Base-by-base conservation (phyloP, 345 rosid species). In the Syzygium jambos region DNA sequence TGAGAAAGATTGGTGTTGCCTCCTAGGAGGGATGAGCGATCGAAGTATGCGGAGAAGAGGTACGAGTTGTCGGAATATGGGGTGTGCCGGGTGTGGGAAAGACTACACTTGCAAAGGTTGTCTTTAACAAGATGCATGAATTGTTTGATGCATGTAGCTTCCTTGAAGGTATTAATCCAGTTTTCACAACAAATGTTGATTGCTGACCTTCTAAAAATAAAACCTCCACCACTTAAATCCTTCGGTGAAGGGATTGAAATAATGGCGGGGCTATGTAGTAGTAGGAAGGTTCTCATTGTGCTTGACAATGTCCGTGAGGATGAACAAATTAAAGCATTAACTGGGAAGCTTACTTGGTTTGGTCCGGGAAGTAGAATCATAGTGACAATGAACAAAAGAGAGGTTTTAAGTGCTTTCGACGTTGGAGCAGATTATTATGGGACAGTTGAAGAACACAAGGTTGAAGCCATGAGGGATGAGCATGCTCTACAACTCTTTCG, bases 101-200 rank as follows among this genome's bases (percentile, higher is more conserved):
- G 85, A 90, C 90, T 11, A 88, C 92, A 11, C 85, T 90, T 84
- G 91, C 89, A 0, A 16, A 52, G 43, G 73, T 56, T 61, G 54
- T 88, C 10, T 85, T 3, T 16, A 82, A 86, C n/a, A 21, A 43
- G 12, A 27, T 85, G 5, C 49, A 3, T 51, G 1, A 14, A 3
- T 55, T 23, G 11, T 87, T 85, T 46, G 38, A 87, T 15, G 54
- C 29, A 16, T 83, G n/a, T 77, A 52, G 63, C 86, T 89, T 86
- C 83, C 13, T 89, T 0, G 19, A 61, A n/a, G 34, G 0, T n/a
- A 13, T 27, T 2, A 27, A 61, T 54, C 34, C 21, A 12, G 2
- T 2, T 61, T n/a, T 46, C 53, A 1, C 51, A n/a, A 34, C n/a
- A 65, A 0, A 1, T 13, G 30, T 73, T 89, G 16, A 34, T 89